Percentiles rank a stretch among this genome's conserved stretches.
Conservation (phyloP, 306 rosid species). For the Senna tora region DNA sequence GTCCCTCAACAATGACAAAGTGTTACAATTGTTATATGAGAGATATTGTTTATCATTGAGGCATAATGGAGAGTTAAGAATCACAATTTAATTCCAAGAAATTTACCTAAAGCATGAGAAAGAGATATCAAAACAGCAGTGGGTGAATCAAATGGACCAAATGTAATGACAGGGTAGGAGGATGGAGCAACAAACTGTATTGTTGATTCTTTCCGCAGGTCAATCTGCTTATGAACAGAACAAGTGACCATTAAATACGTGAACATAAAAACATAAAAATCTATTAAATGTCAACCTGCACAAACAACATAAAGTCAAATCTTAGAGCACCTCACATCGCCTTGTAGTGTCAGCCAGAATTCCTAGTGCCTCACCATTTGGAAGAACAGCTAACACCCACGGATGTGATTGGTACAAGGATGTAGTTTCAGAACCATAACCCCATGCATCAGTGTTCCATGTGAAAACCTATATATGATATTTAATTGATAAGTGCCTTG, state of each 20-base stretch:
- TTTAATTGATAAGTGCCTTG: slow-evolving; percentile 11
- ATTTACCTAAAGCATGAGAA: slow-evolving; percentile 85
- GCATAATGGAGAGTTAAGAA: neutral
- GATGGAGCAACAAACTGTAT: slow-evolving; percentile 68
- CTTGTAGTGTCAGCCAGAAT: slow-evolving; percentile 86
- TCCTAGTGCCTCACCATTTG: slow-evolving; percentile 86
- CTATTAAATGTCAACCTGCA: slow-evolving; percentile 28
- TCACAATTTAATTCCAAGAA: slow-evolving; percentile 11
- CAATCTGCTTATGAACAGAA: slow-evolving; percentile 66
- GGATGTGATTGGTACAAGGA: slow-evolving; percentile 96
- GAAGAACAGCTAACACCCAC: slow-evolving; percentile 94
- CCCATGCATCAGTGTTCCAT: slow-evolving; percentile 90
- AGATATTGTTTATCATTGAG: slow-evolving; percentile 8
- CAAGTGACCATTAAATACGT: slow-evolving; percentile 27
- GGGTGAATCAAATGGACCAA: slow-evolving; percentile 92
- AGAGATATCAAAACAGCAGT: slow-evolving; percentile 67
- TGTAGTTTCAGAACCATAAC: slow-evolving; percentile 82
- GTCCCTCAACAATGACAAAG: slow-evolving; percentile 8
- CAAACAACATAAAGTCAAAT: slow-evolving; percentile 32
- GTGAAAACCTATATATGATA: slow-evolving; percentile 64
- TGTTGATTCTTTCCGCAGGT: slow-evolving; percentile 74
- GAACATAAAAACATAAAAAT: slow-evolving; percentile 20
- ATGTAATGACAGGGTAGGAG: slow-evolving; percentile 78
- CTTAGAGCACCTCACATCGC: slow-evolving; percentile 85
- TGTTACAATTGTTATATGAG: neutral